These are phyloP conservation scores for Mucuna pruriens DNA, from an alignment of 306 rosid genomes.

Conservation along the genomic window DNA sequence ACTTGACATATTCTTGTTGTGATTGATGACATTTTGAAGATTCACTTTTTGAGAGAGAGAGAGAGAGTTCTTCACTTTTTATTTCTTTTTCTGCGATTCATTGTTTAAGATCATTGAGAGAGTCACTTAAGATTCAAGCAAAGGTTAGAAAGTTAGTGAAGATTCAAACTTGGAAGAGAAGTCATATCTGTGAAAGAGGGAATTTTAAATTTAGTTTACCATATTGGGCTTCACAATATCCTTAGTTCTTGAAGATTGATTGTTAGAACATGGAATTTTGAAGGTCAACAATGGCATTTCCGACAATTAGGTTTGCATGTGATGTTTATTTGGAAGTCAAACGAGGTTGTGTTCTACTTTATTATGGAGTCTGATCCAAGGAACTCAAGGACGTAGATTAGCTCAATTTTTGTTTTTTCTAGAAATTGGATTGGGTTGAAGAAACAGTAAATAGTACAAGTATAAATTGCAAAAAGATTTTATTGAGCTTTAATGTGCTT, in stretches of 20 bases:
- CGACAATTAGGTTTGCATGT: conserved; percentile 3
- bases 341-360: conserved; percentile 33
- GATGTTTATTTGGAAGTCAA: conserved; percentile 34
- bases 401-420: background rate
- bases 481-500: background rate
- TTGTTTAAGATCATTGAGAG: conserved; percentile 8
- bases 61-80: background rate
- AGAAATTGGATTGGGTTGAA: background rate
- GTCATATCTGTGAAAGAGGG: conserved; percentile 2
- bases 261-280: conserved; percentile 6
- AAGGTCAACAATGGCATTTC: conserved; percentile 5
- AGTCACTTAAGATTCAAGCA: conserved; percentile 36
- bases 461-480: background rate
- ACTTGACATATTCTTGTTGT: conserved; percentile 17
- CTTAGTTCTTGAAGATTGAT: background rate
- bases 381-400: background rate
- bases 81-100: background rate
- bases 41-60: background rate
- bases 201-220: conserved; percentile 19
- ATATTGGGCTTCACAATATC: background rate
- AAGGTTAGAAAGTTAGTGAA: conserved; percentile 16
- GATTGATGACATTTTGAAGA: conserved; percentile 36
- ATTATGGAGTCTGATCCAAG: conserved; percentile 31
- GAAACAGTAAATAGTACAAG: background rate
- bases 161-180: conserved; percentile 20